These are phyloP conservation scores for Neurospora discreta DNA, from an alignment of 495 filamentous ascomycete species.

Conservation along the genomic window DNA sequence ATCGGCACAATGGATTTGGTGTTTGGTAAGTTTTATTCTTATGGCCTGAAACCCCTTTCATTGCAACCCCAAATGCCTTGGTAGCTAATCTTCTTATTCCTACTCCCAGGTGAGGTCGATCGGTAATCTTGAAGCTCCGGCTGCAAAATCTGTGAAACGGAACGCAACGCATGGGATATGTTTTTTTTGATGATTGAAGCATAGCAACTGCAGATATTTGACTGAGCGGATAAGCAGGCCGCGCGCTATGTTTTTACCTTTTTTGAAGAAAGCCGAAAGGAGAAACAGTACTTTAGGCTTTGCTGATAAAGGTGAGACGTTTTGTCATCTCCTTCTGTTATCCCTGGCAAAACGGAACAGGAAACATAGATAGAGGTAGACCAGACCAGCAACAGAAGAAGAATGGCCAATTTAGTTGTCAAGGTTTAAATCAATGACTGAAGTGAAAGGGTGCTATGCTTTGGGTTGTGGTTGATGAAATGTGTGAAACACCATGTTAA, in stretches of 20 bases:
- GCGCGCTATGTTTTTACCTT: not conserved
- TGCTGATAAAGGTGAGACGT: not conserved
- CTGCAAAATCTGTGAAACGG: not conserved
- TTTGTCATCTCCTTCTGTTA: not conserved
- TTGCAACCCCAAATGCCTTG: not conserved
- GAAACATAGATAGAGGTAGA: not conserved
- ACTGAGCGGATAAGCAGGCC: not conserved
- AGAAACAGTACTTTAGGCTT: not conserved
- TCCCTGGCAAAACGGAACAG: not conserved
- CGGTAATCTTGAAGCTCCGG: slow-evolving; percentile 21
- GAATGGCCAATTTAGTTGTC: not conserved
- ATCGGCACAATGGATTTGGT: slow-evolving; percentile 92
- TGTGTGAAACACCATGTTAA: too few species aligned
- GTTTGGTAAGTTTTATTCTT: slow-evolving; percentile 32
- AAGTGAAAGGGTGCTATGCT: not conserved
- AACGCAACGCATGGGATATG: not conserved
- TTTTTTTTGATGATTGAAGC: not conserved
- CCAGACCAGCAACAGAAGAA: not conserved
- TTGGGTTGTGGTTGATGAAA: not conserved
- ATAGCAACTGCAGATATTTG: not conserved
- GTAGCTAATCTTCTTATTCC: slow-evolving; percentile 5
- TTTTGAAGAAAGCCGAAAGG: not conserved
- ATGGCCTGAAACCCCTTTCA: not conserved
- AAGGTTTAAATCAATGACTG: not conserved
- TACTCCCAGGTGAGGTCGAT: slow-evolving; percentile 35